Conservation (phyloP, 768 basidiomycete species). For the Cyclocybe aegerita region DNA sequence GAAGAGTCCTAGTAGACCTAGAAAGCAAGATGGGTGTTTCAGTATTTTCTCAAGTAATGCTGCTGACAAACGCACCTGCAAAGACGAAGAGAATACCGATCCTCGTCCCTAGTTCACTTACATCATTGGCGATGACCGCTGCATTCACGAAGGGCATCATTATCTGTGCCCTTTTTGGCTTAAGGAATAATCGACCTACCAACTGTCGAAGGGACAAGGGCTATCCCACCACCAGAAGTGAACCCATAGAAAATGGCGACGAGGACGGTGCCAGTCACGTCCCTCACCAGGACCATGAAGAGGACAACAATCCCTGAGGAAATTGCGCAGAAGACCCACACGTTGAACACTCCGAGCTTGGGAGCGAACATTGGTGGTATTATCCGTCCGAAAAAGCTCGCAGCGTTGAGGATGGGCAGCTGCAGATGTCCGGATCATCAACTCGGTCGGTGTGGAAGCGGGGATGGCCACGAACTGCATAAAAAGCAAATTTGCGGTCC, state of each 20-base stretch:
- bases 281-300: constrained; percentile 38
- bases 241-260: constrained; percentile 44
- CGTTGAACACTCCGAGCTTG: constrained; percentile 41
- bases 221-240: constrained; percentile 41
- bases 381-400: constrained; percentile 49
- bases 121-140: constrained; percentile 36
- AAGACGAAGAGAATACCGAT: constrained; percentile 45
- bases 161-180: not conserved
- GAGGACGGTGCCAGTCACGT: constrained; percentile 30
- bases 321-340: constrained; percentile 34
- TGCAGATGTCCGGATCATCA: constrained; percentile 13
- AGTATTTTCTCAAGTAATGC: not conserved
- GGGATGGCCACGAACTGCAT: constrained; percentile 24
- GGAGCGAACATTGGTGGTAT: constrained; percentile 44
- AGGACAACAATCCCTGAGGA: constrained; percentile 36
- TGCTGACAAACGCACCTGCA: constrained; percentile 29
- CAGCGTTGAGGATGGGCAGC: constrained; percentile 55
- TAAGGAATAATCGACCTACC: constrained; percentile 16
- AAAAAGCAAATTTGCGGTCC: constrained; percentile 43
- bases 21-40: not conserved
- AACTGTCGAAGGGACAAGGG: constrained; percentile 28
- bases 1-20: constrained; percentile 29
- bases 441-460: not conserved
- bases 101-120: constrained; percentile 46
- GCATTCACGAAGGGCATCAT: not conserved